Evolutionary conservation across 2,329 filamentous ascomycete genomes (phyloP), one percentile per base, ranked within the genome.

Genomic region (Phaeosphaeriaceae sp.): DNA sequence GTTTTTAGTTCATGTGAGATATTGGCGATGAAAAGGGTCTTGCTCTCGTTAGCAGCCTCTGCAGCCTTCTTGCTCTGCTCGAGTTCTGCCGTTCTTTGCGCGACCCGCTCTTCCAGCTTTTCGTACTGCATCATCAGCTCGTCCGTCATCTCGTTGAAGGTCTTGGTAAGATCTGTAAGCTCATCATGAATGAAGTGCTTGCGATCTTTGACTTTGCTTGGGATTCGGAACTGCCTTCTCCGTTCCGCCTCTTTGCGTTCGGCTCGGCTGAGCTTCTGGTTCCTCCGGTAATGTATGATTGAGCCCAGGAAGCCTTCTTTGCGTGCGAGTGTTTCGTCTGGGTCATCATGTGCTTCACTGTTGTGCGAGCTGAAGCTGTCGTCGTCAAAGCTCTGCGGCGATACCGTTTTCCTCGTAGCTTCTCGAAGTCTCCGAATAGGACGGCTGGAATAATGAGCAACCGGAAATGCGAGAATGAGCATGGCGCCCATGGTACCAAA

Each of bases 1-100:
- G 95, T 99, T 74, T 97, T 96, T 35, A 99, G 84, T 77, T 98
- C 88, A 66, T 91, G 88, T 1, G 86, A 89, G 52, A 98, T 97
- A 70, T 98, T 98, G 19, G 95, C 95, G 63, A 99, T 96, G 80
- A 98, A 98, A 9, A 98, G 83, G 0, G 95, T 98, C 80, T 99
- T 99, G 83, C 92, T 96, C 79, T 97, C 92, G 69, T 97, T 97
- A 3, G 94, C 94, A n/a, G 92, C 91, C 77, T 97, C 94, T 1
- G 94, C 94, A 1, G 93, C 92, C 79, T 93, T 92, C 76, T 97
- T 97, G 80, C 91, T 96, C 61, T 92, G 87, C 72, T 97, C 93
- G 0, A 97, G 83, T 77, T 97, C 91, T 35, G 87, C 87, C 0
- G 94, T 97, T 55, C 94, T 85, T 74, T 94, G 89, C 7, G 87